These are phyloP conservation scores for Ceratobasidium sp. DNA, from an alignment of 1,284 basidiomycete species.

Conservation along the genomic window DNA sequence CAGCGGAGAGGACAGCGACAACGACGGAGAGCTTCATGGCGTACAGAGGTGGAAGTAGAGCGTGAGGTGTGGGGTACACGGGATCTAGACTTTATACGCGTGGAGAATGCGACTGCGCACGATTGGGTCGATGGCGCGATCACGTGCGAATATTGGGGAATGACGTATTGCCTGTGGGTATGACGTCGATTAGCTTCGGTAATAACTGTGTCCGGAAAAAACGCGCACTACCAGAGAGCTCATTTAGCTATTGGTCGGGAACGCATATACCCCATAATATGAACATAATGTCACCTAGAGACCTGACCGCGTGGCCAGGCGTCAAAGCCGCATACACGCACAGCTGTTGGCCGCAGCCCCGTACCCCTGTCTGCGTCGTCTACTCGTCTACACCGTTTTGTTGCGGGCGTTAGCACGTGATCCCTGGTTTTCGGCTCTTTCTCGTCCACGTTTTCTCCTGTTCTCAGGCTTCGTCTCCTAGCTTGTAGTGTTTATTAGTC, in stretches of 20 bases:
- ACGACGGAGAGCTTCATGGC: conserved; percentile 34
- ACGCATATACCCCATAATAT: not conserved
- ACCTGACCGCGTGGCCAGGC: no score
- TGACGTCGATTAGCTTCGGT: conserved; percentile 30
- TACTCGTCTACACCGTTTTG: no score
- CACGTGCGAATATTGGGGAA: conserved; percentile 21
- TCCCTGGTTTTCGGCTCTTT: no score
- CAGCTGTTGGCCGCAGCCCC: no score
- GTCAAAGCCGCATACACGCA: no score
- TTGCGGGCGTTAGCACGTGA: no score
- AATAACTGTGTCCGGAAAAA: not conserved
- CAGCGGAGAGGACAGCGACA: conserved; percentile 34
- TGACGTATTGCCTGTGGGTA: conserved; percentile 20
- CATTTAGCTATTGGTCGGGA: conserved; percentile 24
- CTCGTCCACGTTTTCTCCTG: no score
- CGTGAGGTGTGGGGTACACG: not conserved
- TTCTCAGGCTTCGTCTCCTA: no score
- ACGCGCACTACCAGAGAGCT: conserved; percentile 1
- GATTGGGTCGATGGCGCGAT: conserved; percentile 8
- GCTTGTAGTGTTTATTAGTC: no score
- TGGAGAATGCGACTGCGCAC: not conserved
- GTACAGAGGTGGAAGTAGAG: not conserved
- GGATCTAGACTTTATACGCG: conserved; percentile 36
- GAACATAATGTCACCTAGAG: no score
- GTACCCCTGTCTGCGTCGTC: no score